Percentiles rank a stretch among this genome's conserved stretches.
phyloP scores from a whole-genome alignment of 805 yeast species.

The Metschnikowia borealis region DNA sequence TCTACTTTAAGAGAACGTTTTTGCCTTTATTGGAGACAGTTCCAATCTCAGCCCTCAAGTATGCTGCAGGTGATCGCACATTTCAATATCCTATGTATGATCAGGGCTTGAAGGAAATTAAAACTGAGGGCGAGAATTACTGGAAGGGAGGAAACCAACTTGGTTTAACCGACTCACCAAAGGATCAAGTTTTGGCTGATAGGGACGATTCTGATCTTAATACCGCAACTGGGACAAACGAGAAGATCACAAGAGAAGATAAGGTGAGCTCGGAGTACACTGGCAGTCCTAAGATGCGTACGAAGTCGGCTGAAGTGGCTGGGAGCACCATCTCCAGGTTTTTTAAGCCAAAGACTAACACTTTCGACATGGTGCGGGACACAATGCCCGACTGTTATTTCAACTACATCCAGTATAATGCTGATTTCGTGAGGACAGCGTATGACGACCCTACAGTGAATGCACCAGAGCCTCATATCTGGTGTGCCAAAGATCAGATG shows the following conservation, averaged over 20 bases:
- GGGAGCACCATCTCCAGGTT: conserved; percentile 18
- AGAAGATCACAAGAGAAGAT: conserved; percentile 6
- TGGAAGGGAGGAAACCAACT: conserved; percentile 44
- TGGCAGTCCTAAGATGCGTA: conserved; percentile 3
- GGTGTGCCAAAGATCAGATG: conserved; percentile 67
- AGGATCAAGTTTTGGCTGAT: conserved; percentile 15
- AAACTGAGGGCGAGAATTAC: conserved; percentile 46
- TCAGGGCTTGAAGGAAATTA: conserved; percentile 59
- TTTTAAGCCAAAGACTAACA: conserved; percentile 45
- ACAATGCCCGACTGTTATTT: conserved; percentile 40
- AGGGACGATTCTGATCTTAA: conserved; percentile 14
- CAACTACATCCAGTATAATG: conserved; percentile 39
- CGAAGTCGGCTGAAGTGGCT: conserved; percentile 1
- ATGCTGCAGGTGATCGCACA: conserved; percentile 41
- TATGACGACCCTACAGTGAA: conserved; percentile 56
- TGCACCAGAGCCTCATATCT: conserved; percentile 58
- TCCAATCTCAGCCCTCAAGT: conserved; percentile 60
- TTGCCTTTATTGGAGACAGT: conserved; percentile 63
- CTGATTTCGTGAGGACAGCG: conserved; percentile 38
- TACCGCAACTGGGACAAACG: conserved; percentile 9
- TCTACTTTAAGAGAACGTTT: conserved; percentile 56
- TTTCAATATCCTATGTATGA: conserved; percentile 58
- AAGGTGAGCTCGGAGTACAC: conserved; percentile 3
- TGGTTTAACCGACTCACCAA: conserved; percentile 22
- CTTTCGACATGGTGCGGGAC: conserved; percentile 43